Base-by-base conservation (phyloP, 2,329 filamentous ascomycete species). In the Arthrobotrys sphaeroides region DNA sequence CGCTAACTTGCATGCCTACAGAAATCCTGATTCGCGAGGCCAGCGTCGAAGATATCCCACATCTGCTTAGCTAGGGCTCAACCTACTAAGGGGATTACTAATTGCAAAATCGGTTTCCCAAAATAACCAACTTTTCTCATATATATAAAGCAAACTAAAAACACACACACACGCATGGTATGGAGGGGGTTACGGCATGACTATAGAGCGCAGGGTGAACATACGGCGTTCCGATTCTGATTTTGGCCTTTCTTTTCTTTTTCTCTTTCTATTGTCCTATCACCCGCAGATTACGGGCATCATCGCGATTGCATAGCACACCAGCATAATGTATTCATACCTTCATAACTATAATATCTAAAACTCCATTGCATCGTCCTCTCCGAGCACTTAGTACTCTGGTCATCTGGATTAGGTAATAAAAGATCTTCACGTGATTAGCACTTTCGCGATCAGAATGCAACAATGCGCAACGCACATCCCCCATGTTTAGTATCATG, bases 41-140 rank as follows among this genome's bases (percentile, higher is more conserved):
- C 4, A 74, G 55, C 5, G 70, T 74, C n/a, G 70, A 74, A n/a
- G 70, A 74, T 59, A 74, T 74, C 22, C 70, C 70, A 33, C 18
- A 20, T 3, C 28, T 68, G 28, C 55, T 74, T 20, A 47, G 20
- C 42, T n/a, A n/a, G n/a, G n/a, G 26, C 16, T 59, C 16, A 16
- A 45, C n/a, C 40, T 22, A 6, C 31, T 9, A 5, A 47, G n/a
- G 10, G 6, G 24, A 22, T 12, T 20, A 51, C 5, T 38, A 24
- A 3, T 22, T 43, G 13, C 5, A 1, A 62, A 5, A n/a, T 6
- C n/a, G n/a, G 40, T 6, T 43, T 6, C 4, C 10, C 6, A 9
- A 4, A 13, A 43, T 20, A 5, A n/a, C 13, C 3, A n/a, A 18
- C 24, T 60, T 28, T 5, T 43, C n/a, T 60, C 28, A 60, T 60